Base-by-base conservation (phyloP, 306 rosid genomes). In the Vigna mungo region DNA sequence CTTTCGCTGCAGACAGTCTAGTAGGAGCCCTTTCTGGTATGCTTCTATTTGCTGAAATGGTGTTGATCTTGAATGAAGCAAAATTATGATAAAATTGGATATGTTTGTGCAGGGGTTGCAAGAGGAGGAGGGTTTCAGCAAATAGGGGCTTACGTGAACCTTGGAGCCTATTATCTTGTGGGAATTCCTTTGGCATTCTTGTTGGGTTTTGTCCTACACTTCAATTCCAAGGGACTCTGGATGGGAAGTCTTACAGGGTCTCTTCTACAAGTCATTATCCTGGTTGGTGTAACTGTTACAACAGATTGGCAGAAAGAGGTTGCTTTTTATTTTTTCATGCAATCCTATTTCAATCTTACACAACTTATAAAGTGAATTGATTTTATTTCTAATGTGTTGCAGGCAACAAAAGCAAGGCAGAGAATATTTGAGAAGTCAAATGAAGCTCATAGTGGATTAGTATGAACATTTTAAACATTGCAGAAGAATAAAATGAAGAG, bases 251-350 rank as follows among this genome's bases (percentile, higher is more conserved):
- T 85, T 15, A 67, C 84, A 36, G 88, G 88, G 1, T 78, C 88
- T 13, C 0, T 44, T 34, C 21, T 77, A 25, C 81, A 69, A 68
- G 81, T 71, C 7, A 71, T 75, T 64, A 68, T 78, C 12, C 70
- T 82, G 2, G 37, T 74, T 71, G 56, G 67, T 41, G 79, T 85
- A 16, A 82, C 79, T 37, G 48, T 49, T 23, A 56, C 70, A 9
- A 81, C 76, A 70, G 80, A 85, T 82, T 85, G 88, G 86, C 60
- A 84, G 46, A 84, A 75, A 63, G 79, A 83, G 86, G 81, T 79
- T 74, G 21, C 41, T 32, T 34, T 54, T 20, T 61, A 25, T 2
- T 25, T 20, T 20, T 20, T 20, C n/a, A n/a, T n/a, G n/a, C n/a
- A n/a, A n/a, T n/a, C 3, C 27, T 2, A 25, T 2, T 25, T 25